Evolutionary conservation across 805 yeast species (phyloP).

Genomic region (Cyberlindnera euphorbiae): DNA sequence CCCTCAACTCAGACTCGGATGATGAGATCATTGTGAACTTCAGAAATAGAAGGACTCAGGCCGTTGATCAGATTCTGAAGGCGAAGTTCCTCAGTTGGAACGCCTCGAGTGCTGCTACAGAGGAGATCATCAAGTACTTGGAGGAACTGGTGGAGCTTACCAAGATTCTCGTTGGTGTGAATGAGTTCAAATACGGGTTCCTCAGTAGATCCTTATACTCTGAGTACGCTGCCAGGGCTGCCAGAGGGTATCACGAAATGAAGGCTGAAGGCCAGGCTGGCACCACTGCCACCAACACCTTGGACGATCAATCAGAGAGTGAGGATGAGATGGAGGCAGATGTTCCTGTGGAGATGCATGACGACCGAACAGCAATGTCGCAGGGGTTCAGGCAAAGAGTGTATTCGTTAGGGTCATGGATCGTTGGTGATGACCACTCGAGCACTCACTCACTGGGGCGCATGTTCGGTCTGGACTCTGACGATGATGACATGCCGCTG

Average conservation of each 20-base stretch:
- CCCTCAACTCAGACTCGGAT: slow-evolving; percentile 22
- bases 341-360: slow-evolving; percentile 10
- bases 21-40: slow-evolving; percentile 18
- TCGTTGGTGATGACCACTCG: slow-evolving; percentile 19
- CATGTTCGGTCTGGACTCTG: slow-evolving; percentile 2
- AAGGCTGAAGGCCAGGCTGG: slow-evolving; percentile 12
- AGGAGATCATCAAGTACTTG: slow-evolving; percentile 44
- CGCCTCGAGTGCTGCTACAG: slow-evolving; percentile 44
- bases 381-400: slow-evolving; percentile 31
- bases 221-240: slow-evolving; percentile 38
- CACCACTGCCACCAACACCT: slow-evolving; percentile 2
- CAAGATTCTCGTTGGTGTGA: slow-evolving; percentile 42
- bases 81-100: slow-evolving; percentile 46
- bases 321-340: slow-evolving; percentile 5
- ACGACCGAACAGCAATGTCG: slow-evolving; percentile 14
- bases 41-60: slow-evolving; percentile 4
- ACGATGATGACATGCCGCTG: slow-evolving; percentile 34
- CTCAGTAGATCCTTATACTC: slow-evolving; percentile 42
- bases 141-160: slow-evolving; percentile 41
- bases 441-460: slow-evolving; percentile 26
- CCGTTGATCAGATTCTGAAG: slow-evolving; percentile 25
- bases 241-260: slow-evolving; percentile 27
- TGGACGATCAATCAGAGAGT: slow-evolving; percentile 3
- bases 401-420: slow-evolving; percentile 32
- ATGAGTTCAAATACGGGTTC: slow-evolving; percentile 47